phyloP scores from a whole-genome alignment of 2,329 filamentous ascomycete species.

The Ciborinia camelliae region DNA sequence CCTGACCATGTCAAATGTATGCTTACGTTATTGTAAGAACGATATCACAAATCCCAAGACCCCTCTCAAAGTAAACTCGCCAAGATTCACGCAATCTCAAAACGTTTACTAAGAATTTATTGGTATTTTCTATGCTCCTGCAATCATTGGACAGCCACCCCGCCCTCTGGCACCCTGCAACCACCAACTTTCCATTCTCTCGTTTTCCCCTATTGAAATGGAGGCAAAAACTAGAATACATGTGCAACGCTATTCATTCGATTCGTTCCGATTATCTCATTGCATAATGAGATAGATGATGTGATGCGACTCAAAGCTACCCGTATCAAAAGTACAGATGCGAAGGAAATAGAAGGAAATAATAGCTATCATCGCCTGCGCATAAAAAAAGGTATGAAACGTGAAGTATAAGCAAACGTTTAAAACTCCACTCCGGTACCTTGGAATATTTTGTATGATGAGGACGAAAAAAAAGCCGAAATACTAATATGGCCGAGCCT shows the following conservation, averaged over 20 bases:
- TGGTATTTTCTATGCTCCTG: conserved; percentile 15
- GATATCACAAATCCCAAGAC: neutral
- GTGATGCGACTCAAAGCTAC: conserved; percentile 31
- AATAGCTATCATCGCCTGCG: conserved; percentile 36
- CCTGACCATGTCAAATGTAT: neutral
- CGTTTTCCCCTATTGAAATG: conserved; percentile 24
- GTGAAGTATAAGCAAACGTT: conserved; percentile 36
- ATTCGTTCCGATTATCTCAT: conserved; percentile 13
- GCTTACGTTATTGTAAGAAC: neutral
- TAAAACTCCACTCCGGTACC: conserved; percentile 36
- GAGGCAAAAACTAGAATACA: conserved; percentile 37
- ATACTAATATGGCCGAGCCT: conserved; percentile 25
- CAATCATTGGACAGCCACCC: conserved; percentile 1
- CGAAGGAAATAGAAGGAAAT: conserved; percentile 33
- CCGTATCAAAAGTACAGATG: conserved; percentile 38
- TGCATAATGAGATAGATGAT: conserved; percentile 24
- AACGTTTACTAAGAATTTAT: conserved; percentile 5
- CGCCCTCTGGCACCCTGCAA: conserved; percentile 13
- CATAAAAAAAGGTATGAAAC: conserved; percentile 14
- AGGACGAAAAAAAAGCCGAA: conserved; percentile 29
- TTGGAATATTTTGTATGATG: conserved; percentile 19
- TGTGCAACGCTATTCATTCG: conserved; percentile 35
- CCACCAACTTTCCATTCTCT: conserved; percentile 30
- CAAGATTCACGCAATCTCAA: neutral
- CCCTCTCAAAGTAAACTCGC: neutral